These are phyloP conservation scores for Abelmoschus esculentus DNA, from an alignment of 345 rosid genomes.

Conservation along the genomic window DNA sequence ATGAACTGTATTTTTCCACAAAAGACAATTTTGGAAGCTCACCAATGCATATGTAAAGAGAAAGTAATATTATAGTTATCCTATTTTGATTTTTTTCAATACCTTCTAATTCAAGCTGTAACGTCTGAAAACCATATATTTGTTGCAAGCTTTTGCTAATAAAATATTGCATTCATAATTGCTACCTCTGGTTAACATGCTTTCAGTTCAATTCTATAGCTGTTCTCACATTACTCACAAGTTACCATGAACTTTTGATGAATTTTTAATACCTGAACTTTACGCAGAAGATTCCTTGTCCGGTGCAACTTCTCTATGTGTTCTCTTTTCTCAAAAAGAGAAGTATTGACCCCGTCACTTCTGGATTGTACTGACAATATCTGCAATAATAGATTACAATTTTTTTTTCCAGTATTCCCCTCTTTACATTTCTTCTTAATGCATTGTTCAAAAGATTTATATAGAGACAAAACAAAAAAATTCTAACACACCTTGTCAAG, in stretches of 20 bases:
- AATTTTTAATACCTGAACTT: slow-evolving; percentile 71
- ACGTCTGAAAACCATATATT: neutral
- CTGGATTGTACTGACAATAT: slow-evolving; percentile 92
- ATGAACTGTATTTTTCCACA: slow-evolving; percentile 84
- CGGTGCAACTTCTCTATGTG: slow-evolving; percentile 95
- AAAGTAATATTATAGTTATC: neutral
- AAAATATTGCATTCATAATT: neutral
- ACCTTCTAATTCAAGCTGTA: slow-evolving; percentile 1
- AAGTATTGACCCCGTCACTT: slow-evolving; percentile 93
- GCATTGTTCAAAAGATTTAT: neutral
- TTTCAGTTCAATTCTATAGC: neutral
- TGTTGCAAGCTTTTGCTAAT: neutral
- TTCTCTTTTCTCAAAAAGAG: slow-evolving; percentile 89
- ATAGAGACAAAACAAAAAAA: neutral
- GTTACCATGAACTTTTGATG: neutral
- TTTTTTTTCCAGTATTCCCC: neutral
- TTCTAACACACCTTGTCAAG: slow-evolving; percentile 61
- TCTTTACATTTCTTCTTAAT: neutral
- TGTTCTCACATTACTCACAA: neutral
- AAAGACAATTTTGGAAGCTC: slow-evolving; percentile 33
- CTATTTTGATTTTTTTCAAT: neutral
- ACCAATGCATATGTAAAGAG: neutral
- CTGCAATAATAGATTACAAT: slow-evolving; percentile 32
- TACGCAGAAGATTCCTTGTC: slow-evolving; percentile 88
- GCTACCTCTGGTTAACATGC: neutral